phyloP scores from a whole-genome alignment of 108 stramenopile genomes.

The Nannochloropsis gaditana region DNA sequence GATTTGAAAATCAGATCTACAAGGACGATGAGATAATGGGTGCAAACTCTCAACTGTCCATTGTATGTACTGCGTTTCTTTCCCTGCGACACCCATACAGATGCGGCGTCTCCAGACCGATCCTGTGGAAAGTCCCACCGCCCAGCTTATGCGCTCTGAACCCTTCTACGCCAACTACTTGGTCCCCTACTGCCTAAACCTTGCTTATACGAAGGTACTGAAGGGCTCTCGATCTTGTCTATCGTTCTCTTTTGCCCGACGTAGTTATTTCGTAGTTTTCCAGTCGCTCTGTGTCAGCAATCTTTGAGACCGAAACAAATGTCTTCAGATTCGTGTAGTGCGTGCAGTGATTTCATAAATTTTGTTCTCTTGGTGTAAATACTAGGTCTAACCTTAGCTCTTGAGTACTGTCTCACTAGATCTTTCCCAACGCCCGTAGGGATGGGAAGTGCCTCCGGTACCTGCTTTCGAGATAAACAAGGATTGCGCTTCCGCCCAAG shows the following conservation, averaged over 20 bases:
- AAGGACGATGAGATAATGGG: neutral
- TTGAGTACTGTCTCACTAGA: neutral
- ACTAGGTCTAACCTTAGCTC: too few species aligned
- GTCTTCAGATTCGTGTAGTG: too few species aligned
- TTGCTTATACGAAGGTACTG: neutral
- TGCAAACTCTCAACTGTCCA: too few species aligned
- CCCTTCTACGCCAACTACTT: constrained; percentile 13
- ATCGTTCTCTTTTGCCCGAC: too few species aligned
- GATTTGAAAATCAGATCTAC: neutral
- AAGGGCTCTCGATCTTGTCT: too few species aligned
- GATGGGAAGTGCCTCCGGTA: neutral
- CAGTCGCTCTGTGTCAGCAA: too few species aligned
- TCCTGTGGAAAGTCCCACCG: neutral
- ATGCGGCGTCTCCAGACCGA: neutral
- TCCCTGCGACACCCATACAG: neutral
- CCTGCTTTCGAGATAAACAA: neutral
- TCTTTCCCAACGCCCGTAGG: neutral
- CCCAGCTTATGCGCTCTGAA: neutral
- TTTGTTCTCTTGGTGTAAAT: too few species aligned
- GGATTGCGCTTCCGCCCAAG: neutral
- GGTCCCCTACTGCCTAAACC: neutral
- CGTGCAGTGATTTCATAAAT: too few species aligned
- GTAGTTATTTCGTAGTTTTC: too few species aligned
- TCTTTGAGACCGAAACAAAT: too few species aligned
- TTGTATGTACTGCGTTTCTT: neutral